Base-by-base conservation (phyloP, 768 basidiomycete species). In the Suillus luteus region DNA sequence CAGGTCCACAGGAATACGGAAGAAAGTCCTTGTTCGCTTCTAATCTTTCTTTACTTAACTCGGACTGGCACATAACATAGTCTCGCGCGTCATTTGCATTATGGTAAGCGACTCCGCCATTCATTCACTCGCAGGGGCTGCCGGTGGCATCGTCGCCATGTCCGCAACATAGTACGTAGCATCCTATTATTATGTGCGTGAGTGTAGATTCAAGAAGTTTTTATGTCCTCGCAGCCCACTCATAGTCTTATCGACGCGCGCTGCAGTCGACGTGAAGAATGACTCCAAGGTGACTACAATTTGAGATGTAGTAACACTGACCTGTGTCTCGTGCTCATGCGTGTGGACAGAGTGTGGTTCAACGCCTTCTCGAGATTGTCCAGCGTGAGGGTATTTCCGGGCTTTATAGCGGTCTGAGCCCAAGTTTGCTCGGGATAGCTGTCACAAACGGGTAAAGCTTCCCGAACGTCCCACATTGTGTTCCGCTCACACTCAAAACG, bases 61-160 rank as follows among this genome's bases (percentile, higher is more conserved):
- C 6, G 17, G 27, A 49, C 49, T 27, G 27, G 15, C 49, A 17
- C 49, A 15, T 31, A 14, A 7, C 24, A 24, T 40, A 58, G 10
- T 22, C 24, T 27, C 14, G 48, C 17, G 5, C 17, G 10, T 9
- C 55, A n/a, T 40, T 57, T 38, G 38, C 61, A n/a, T 35, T 40
- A 74, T 59, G 51, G 86, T 88, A 85, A 85, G 82, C 64, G 93
- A 98, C 76, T 93, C 93, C 55, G 77, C 87, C 15, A 90, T 97
- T 35, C 95, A 98, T 69, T 85, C 96, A 43, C 71, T 92, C 14
- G 92, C 96, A 19, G 97, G 97, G 14, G 94, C 95, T 19, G 85
- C 89, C 1, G 96, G 94, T 55, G 96, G 96, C 31, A 90, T 96
- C 70, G 75, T 86, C 8, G 94, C 96, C 27, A 97, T 99, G 95